phyloP scores from a whole-genome alignment of 2,329 filamentous ascomycete species.

The Ophioceras dolichostomum region DNA sequence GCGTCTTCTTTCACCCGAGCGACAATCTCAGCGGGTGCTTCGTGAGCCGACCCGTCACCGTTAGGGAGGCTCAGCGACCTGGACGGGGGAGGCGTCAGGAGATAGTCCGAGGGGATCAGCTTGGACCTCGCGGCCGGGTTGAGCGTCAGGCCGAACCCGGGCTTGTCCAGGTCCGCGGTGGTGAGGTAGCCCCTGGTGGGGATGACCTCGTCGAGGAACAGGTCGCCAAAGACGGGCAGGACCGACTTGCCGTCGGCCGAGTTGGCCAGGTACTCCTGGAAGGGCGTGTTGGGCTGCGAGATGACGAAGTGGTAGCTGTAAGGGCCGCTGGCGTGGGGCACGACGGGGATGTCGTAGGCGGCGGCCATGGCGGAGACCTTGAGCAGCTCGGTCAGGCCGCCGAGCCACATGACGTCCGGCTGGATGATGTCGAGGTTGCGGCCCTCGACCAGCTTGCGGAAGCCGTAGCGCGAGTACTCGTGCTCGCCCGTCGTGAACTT shows the following conservation, averaged over 20 bases:
- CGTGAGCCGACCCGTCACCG: conserved; percentile 7
- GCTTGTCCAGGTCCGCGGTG: conserved; percentile 69
- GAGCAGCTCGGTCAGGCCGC: conserved; percentile 82
- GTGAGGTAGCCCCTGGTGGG: conserved; percentile 73
- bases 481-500: conserved; percentile 96
- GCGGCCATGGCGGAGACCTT: conserved; percentile 81
- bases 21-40: conserved; percentile 12
- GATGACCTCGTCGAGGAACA: conserved; percentile 86
- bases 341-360: conserved; percentile 87
- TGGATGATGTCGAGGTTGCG: conserved; percentile 91
- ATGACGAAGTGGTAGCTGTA: conserved; percentile 97
- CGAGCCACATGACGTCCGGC: conserved; percentile 96
- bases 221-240: conserved; percentile 79
- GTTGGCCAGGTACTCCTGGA: conserved; percentile 93
- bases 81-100: conserved; percentile 56
- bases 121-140: conserved; percentile 62
- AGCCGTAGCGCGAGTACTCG: conserved; percentile 88
- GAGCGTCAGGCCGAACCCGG: conserved; percentile 79
- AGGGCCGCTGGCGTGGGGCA: conserved; percentile 86
- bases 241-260: conserved; percentile 85
- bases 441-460: conserved; percentile 85
- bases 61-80: conserved; percentile 24
- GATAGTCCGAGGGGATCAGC: conserved; percentile 61
- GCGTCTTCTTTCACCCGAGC: conserved; percentile 8
- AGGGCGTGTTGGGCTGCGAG: conserved; percentile 83